Evolutionary conservation across 1,284 basidiomycete species (phyloP).

Genomic region (Sanghuangporus baumii): DNA sequence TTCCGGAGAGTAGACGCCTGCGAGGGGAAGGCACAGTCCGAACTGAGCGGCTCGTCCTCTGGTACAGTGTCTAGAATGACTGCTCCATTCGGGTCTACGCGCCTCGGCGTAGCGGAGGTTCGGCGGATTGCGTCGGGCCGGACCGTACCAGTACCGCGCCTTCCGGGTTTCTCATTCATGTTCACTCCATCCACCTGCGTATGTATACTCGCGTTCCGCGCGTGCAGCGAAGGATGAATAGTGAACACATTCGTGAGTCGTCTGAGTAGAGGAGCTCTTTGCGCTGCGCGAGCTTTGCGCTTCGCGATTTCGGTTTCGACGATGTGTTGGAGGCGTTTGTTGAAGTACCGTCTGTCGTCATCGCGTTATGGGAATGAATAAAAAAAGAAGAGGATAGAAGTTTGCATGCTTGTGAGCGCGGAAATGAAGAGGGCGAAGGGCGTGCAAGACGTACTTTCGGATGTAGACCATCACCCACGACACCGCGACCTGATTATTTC

Average conservation of each 20-base stretch:
- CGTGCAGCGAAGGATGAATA: not conserved
- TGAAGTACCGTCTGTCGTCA: slow-evolving; percentile 62
- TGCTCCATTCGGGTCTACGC: slow-evolving; percentile 79
- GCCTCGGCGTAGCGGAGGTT: slow-evolving; percentile 70
- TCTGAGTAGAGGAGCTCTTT: not conserved
- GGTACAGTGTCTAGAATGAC: slow-evolving; percentile 35
- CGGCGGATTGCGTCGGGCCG: slow-evolving; percentile 81
- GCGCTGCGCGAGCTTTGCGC: not conserved
- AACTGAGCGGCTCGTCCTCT: not conserved
- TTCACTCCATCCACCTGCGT: not conserved
- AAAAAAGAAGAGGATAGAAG: not conserved
- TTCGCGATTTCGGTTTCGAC: slow-evolving; percentile 39
- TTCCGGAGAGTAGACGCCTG: not conserved
- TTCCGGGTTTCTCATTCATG: not conserved
- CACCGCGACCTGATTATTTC: slow-evolving; percentile 46
- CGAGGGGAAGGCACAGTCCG: not conserved
- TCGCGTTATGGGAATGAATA: not conserved
- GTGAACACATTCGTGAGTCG: slow-evolving; percentile 5
- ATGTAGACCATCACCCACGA: slow-evolving; percentile 71
- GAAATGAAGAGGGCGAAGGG: not conserved
- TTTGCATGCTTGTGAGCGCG: not conserved
- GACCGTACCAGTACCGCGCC: slow-evolving; percentile 27
- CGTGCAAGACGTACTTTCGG: slow-evolving; percentile 42
- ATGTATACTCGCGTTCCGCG: not conserved
- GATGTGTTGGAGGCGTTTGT: slow-evolving; percentile 65